Percentiles rank a stretch among this genome's conserved stretches.
phyloP scores from a whole-genome alignment of 2,329 filamentous ascomycete genomes.

The Juglanconis oblonga region DNA sequence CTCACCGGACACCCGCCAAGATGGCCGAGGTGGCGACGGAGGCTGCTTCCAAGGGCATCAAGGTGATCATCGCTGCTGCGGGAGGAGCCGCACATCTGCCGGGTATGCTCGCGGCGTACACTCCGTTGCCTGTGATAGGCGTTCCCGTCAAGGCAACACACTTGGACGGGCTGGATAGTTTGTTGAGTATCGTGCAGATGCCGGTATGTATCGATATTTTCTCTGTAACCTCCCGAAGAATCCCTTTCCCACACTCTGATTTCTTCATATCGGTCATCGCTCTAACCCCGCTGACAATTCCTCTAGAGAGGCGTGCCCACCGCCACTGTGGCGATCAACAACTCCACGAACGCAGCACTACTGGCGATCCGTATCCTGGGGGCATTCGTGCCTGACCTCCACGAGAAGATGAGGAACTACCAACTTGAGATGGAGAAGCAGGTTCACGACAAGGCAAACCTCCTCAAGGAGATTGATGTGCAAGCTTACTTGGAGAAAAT shows the following conservation, averaged over 20 bases:
- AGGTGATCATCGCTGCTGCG: constrained; percentile 73
- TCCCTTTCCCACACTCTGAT: constrained; percentile 27
- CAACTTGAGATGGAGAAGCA: constrained; percentile 60
- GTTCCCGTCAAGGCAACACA: constrained; percentile 73
- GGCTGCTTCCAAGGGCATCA: constrained; percentile 63
- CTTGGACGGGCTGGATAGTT: constrained; percentile 68
- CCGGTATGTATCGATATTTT: constrained; percentile 44
- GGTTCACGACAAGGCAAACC: constrained; percentile 61
- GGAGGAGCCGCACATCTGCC: constrained; percentile 72
- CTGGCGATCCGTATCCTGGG: constrained; percentile 69
- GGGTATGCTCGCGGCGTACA: constrained; percentile 72
- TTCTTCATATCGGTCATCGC: constrained; percentile 27
- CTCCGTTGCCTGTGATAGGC: constrained; percentile 71
- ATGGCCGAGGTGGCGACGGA: constrained; percentile 67
- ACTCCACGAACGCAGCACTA: constrained; percentile 73
- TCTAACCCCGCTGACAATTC: constrained; percentile 32
- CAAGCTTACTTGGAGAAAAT: constrained; percentile 48
- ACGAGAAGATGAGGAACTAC: constrained; percentile 57
- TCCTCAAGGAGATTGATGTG: constrained; percentile 54
- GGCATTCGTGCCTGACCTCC: constrained; percentile 52
- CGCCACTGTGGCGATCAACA: constrained; percentile 76
- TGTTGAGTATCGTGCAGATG: constrained; percentile 77
- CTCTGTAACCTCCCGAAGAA: not conserved
- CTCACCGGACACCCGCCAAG: constrained; percentile 68
- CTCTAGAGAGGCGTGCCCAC: constrained; percentile 61